These are phyloP conservation scores for Zygosaccharomyces gambellarensis DNA, from an alignment of 805 yeast species.

Conservation along the genomic window DNA sequence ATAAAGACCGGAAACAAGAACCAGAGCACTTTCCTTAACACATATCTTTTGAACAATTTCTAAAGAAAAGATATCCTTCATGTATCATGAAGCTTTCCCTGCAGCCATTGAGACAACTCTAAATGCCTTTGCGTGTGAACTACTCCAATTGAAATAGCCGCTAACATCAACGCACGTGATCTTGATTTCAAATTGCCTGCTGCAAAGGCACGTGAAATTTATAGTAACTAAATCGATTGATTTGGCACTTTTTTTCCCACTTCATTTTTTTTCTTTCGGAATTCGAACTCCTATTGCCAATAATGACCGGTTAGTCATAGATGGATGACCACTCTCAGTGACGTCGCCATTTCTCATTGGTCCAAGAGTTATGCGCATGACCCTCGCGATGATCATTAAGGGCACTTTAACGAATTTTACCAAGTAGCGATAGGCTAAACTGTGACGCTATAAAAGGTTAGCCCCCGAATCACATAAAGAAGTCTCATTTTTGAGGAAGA, in stretches of 20 bases:
- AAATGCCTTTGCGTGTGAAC: no score
- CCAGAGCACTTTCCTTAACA: no score
- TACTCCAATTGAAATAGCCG: background rate
- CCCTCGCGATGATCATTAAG: background rate
- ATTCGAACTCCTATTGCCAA: background rate
- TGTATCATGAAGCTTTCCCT: no score
- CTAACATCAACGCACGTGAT: background rate
- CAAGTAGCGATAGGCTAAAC: background rate
- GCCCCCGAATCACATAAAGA: background rate
- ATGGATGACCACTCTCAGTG: slow-evolving; percentile 9
- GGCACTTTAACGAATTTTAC: slow-evolving; percentile 2
- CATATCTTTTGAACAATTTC: no score
- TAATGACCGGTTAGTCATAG: slow-evolving; percentile 8
- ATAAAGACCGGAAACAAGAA: no score
- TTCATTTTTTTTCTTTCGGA: background rate
- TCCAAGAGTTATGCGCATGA: background rate
- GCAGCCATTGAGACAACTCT: no score
- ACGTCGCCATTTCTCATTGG: slow-evolving; percentile 10
- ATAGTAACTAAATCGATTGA: background rate
- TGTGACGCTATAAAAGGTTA: background rate
- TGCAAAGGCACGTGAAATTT: background rate
- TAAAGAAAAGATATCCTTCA: no score
- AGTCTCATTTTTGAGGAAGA: background rate
- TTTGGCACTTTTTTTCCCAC: background rate
- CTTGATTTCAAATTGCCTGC: background rate